Percentiles rank a stretch among this genome's conserved stretches.
phyloP scores from a whole-genome alignment of 345 rosid species.

The Rubroshorea leprosula region DNA sequence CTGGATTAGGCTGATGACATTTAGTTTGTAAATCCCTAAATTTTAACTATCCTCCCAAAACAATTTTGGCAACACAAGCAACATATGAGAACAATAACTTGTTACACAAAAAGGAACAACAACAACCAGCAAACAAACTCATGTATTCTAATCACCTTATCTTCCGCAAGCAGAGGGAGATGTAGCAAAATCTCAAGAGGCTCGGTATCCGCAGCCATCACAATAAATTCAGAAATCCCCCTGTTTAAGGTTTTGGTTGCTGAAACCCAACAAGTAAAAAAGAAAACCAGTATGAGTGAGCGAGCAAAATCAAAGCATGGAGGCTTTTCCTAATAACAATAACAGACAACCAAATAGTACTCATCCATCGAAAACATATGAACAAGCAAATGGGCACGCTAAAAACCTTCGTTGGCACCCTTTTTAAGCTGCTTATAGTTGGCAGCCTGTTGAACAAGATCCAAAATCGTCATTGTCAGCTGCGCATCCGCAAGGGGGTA shows the following conservation, averaged over 20 bases:
- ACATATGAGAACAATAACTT: no score
- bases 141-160: conserved; percentile 41
- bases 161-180: conserved; percentile 71
- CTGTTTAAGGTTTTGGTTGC: conserved; percentile 95
- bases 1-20: no score
- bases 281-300: background rate
- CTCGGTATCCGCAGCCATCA: conserved; percentile 73
- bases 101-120: background rate
- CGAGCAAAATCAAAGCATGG: no score
- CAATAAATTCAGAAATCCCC: conserved; percentile 91
- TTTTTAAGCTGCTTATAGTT: conserved; percentile 97
- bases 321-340: no score
- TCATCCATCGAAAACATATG: background rate
- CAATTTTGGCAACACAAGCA: conserved; percentile 56
- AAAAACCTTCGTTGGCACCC: conserved; percentile 89
- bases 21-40: no score
- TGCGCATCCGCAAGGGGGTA: conserved; percentile 84
- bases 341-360: background rate
- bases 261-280: conserved; percentile 18
- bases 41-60: conserved; percentile 30
- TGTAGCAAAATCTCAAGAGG: conserved; percentile 93
- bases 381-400: background rate
- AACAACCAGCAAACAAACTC: background rate
- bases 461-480: conserved; percentile 67
- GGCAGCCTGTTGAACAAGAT: conserved; percentile 92